phyloP scores from a whole-genome alignment of 2,329 filamentous ascomycete species.

The Stemphylium vesicarium region DNA sequence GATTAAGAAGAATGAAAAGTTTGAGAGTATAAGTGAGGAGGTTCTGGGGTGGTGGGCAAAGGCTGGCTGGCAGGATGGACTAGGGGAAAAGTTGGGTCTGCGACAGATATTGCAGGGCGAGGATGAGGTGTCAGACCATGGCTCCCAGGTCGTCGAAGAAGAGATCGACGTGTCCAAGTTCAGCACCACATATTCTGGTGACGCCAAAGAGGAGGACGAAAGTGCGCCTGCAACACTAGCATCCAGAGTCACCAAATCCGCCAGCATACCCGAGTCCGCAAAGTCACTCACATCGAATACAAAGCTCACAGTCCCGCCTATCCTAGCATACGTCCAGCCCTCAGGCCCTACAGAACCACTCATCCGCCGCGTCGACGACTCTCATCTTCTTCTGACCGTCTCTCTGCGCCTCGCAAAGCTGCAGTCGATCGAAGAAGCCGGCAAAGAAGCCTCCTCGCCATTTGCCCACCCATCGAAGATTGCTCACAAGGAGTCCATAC shows the following conservation, averaged over 20 bases:
- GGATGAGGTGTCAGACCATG: conserved; percentile 47
- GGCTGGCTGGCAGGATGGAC: conserved; percentile 83
- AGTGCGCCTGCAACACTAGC: conserved; percentile 33
- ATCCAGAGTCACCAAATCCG: conserved; percentile 44
- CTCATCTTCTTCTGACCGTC: conserved; percentile 78
- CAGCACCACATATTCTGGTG: conserved; percentile 57
- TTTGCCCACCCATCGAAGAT: conserved; percentile 82
- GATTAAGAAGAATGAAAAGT: conserved; percentile 75
- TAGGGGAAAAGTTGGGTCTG: conserved; percentile 79
- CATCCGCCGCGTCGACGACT: conserved; percentile 87
- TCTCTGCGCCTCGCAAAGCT: conserved; percentile 88
- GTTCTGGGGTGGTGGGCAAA: conserved; percentile 96
- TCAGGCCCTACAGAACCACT: conserved; percentile 64
- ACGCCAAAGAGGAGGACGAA: conserved; percentile 12
- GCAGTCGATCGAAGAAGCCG: conserved; percentile 70
- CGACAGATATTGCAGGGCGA: conserved; percentile 66
- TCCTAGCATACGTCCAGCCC: conserved; percentile 83
- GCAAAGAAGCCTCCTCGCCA: conserved; percentile 61
- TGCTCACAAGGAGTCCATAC: conserved; percentile 81
- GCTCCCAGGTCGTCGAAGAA: conserved; percentile 54
- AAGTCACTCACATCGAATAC: conserved; percentile 36
- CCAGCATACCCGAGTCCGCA: conserved; percentile 36
- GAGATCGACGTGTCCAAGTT: conserved; percentile 61
- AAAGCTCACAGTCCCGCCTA: conserved; percentile 67
- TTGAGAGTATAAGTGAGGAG: conserved; percentile 91